Evolutionary conservation across 2,329 filamentous ascomycete genomes (phyloP), one percentile per base, ranked within the genome.

Genomic region (Xylaria multiplex): DNA sequence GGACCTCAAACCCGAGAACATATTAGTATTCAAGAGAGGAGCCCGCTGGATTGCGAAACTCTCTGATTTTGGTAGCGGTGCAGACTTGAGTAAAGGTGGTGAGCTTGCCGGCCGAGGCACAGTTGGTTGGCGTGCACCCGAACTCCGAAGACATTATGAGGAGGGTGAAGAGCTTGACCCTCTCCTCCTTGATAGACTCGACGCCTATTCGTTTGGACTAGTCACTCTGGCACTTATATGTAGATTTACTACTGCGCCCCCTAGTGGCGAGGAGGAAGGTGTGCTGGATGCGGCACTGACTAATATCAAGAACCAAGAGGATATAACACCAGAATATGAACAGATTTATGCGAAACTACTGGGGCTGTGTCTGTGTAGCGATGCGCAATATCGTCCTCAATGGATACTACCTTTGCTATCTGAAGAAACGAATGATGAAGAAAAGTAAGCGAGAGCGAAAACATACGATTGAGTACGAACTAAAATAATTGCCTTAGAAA

Each of bases 121-220:
- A 13, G 9, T 48, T 24, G 45, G 45, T 48, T 48, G 45, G 45
- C 45, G 45, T 24, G n/a, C 45, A 5, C 45, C 45, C 2, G 45
- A 48, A 19, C 45, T 48, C 7, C 45, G 45, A 24, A 19, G 45
- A 8, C 19, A 24, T 48, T 48, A 48, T 24, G 45, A 48, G 19
- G 45, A 24, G 19, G 45, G 45, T 8, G 45, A 48, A 48, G 5
- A 19, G 19, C 19, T 48, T 24, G 45, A 48, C 19, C 45, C 45
- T 48, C 45, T 48, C 11, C 19, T 48, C 9, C 45, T 48, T 24
- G 45, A 48, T 13, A 48, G 45, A 48, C 45, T 48, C 24, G 45
- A 49, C 3, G 46, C 46, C 9, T 49, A 49, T 49, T 30, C 46
- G 5, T 49, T 49, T 49, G 24, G 46, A 49, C 27, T 30, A 30